Conservation (phyloP, 2,329 filamentous ascomycete genomes). For the Phoma sp. region DNA sequence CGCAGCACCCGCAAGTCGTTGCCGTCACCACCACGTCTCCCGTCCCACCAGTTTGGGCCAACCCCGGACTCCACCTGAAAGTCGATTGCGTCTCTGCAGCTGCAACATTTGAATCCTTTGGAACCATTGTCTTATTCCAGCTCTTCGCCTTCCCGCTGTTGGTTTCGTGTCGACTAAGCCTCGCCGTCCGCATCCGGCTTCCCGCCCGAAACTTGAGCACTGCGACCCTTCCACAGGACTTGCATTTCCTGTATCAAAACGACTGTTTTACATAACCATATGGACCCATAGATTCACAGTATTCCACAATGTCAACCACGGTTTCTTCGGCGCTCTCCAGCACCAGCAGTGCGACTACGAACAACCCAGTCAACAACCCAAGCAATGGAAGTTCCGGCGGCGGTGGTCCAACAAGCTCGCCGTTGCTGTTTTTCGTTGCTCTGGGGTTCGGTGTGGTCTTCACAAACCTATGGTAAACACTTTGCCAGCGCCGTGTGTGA, state of each 20-base stretch:
- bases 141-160: not conserved
- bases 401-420: conserved; percentile 70
- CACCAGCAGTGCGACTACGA: not conserved
- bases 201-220: not conserved
- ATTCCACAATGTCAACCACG: conserved; percentile 30
- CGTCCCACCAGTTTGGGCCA: conserved; percentile 11
- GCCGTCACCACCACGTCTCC: conserved; percentile 32
- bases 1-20: conserved; percentile 27
- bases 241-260: not conserved
- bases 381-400: conserved; percentile 34
- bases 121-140: conserved; percentile 1
- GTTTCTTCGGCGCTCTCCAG: conserved; percentile 18
- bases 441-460: conserved; percentile 98
- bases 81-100: conserved; percentile 2
- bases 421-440: conserved; percentile 90
- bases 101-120: not conserved
- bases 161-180: conserved; percentile 8
- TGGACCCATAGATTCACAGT: conserved; percentile 26
- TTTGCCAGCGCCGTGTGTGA: not conserved
- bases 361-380: conserved; percentile 7
- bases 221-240: not conserved
- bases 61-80: conserved; percentile 10
- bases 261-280: conserved; percentile 14
- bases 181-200: conserved; percentile 15
- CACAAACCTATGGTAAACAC: conserved; percentile 91